Percentiles rank a stretch among this genome's conserved stretches.
phyloP scores from a whole-genome alignment of 805 yeast genomes.

The Helenozyma rhizophorensis region DNA sequence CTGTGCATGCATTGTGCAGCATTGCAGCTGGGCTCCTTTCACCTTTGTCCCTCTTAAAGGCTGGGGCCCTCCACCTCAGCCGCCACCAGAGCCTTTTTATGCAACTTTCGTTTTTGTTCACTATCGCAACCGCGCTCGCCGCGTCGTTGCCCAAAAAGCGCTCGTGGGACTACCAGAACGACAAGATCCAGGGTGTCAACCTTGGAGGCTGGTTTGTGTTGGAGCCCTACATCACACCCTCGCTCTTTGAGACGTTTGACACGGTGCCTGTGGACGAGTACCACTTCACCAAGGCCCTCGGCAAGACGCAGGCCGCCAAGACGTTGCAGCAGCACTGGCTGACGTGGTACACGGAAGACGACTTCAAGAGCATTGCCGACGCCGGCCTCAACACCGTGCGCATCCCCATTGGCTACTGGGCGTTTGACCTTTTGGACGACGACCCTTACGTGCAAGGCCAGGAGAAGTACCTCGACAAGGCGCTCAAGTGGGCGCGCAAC shows the following conservation, averaged over 20 bases:
- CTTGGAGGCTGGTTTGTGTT: conserved; percentile 89
- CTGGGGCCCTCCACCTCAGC: not conserved
- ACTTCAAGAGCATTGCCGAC: conserved; percentile 54
- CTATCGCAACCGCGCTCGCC: conserved; percentile 7
- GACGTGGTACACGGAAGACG: conserved; percentile 69
- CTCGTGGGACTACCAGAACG: conserved; percentile 31
- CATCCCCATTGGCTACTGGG: conserved; percentile 96
- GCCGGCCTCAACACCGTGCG: conserved; percentile 81
- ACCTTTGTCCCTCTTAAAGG: not conserved
- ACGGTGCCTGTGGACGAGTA: conserved; percentile 79
- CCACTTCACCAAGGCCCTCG: conserved; percentile 58
- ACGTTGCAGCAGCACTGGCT: conserved; percentile 68
- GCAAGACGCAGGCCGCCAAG: conserved; percentile 49
- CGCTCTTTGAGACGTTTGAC: conserved; percentile 55
- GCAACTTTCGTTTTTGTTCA: conserved; percentile 7
- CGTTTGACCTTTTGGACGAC: conserved; percentile 52
- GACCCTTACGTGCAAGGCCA: conserved; percentile 93
- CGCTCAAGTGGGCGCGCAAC: conserved; percentile 68
- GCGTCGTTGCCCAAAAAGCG: conserved; percentile 9
- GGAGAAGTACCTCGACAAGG: conserved; percentile 63
- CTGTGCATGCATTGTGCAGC: no score
- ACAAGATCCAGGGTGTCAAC: conserved; percentile 61
- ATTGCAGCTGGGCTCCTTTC: not conserved
- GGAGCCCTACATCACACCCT: conserved; percentile 84
- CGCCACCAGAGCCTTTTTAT: not conserved